These are phyloP conservation scores for Fusarium oligoseptatum DNA, from an alignment of 2,329 filamentous ascomycete species.

Conservation along the genomic window DNA sequence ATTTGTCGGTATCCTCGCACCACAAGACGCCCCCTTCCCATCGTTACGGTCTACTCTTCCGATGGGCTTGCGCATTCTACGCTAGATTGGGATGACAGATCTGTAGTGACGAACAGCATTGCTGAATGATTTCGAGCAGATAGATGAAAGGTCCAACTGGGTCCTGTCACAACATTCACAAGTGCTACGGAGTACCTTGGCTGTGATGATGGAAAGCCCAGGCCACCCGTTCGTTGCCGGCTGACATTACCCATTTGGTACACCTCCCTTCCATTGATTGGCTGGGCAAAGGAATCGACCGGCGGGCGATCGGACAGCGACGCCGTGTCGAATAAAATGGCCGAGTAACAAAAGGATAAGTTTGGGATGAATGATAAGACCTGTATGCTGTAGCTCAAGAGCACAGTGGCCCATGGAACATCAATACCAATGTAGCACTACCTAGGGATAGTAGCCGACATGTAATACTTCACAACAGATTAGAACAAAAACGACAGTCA, in stretches of 20 bases:
- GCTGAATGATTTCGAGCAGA: not conserved
- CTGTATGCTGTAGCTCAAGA: too few relatives aligned
- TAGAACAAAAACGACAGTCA: too few relatives aligned
- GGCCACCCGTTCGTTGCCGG: not conserved
- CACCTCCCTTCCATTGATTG: not conserved
- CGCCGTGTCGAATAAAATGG: too few relatives aligned
- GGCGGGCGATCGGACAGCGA: not conserved
- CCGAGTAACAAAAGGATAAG: too few relatives aligned
- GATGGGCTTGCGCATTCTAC: not conserved
- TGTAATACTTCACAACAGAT: too few relatives aligned
- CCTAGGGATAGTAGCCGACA: too few relatives aligned
- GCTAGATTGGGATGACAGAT: not conserved
- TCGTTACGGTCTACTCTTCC: not conserved
- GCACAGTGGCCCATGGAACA: too few relatives aligned
- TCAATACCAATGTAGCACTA: too few relatives aligned
- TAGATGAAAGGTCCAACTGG: not conserved
- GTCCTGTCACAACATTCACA: not conserved
- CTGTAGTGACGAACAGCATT: not conserved
- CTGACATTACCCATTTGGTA: not conserved
- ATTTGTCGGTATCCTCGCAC: too few relatives aligned
- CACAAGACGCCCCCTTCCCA: not conserved
- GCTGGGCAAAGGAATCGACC: not conserved
- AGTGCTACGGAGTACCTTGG: not conserved
- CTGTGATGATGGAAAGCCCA: not conserved
- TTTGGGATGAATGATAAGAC: too few relatives aligned